Conservation (phyloP, 1,139 yeast genomes). For the Yamadazyma kanchanaburiensis region DNA sequence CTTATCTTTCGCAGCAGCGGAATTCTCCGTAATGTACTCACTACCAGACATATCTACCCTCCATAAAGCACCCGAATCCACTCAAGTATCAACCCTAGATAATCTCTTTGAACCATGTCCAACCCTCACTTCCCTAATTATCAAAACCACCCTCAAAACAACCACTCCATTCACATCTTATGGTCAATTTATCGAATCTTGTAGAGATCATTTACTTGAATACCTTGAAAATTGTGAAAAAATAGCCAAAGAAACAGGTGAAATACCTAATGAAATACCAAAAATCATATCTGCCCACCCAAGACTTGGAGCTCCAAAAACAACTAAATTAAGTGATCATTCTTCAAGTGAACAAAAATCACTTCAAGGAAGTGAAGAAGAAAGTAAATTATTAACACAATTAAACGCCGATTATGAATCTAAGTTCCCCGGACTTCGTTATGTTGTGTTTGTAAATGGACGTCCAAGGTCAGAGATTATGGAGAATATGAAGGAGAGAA, state of each 20-base stretch:
- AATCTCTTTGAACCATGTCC: conserved; percentile 69
- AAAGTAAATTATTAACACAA: conserved; percentile 42
- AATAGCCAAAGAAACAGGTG: conserved; percentile 14
- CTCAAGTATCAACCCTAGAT: no score
- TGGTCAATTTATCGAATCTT: conserved; percentile 47
- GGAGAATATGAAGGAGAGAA: conserved; percentile 61
- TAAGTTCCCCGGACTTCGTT: conserved; percentile 76
- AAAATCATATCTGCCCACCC: conserved; percentile 84
- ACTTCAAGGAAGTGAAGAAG: conserved; percentile 46
- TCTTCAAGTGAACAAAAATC: conserved; percentile 71
- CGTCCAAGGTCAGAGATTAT: conserved; percentile 64
- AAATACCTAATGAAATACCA: conserved; percentile 30
- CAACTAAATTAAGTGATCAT: conserved; percentile 53
- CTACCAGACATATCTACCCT: no score
- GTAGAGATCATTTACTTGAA: conserved; percentile 35
- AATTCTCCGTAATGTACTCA: no score
- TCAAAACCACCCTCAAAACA: conserved; percentile 25
- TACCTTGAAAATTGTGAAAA: conserved; percentile 24
- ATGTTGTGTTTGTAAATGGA: conserved; percentile 91
- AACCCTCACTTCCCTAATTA: conserved; percentile 43
- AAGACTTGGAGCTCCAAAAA: conserved; percentile 64
- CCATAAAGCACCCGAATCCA: no score
- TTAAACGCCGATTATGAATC: conserved; percentile 65
- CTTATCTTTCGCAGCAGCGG: no score
- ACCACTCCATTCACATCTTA: conserved; percentile 27